Base-by-base conservation (phyloP, 2,329 filamentous ascomycete genomes). In the Curvularia lunata region DNA sequence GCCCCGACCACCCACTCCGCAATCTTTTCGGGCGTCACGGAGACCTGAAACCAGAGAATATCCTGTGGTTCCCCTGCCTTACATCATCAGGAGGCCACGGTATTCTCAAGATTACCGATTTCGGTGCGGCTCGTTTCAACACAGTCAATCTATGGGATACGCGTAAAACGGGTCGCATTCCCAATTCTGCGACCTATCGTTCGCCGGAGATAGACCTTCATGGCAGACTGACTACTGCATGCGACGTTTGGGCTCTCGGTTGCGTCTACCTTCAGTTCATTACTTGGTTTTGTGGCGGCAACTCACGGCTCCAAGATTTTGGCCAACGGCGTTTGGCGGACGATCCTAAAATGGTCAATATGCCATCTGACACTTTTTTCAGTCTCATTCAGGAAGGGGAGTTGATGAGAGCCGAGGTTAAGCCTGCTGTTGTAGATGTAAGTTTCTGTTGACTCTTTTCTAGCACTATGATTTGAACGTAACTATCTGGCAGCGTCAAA, bases 1-100 rank as follows among this genome's bases (percentile, higher is more conserved):
- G 13, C 3, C 19, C 12, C 1, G 23, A n/a, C 18, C 47, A 8
- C 13, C 6, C n/a, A 2, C 13, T 23, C 6, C 41, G 12, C 9
- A 56, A 27, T 27, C 16, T 56, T 4, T 78, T 64, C 49, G 77
- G 76, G 1, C 62, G 72, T 5, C 70, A 75, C 30, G 69, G 73
- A 9, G 66, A 75, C 47, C 68, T 79, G 16, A 78, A 78, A 32
- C 71, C 76, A 0, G 64, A 76, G 9, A 78, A 78, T 23, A 75
- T 79, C 7, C 61, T 79, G 0, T 75, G 68, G 64, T 76, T 70
- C 28, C 49, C 56, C 4, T 5, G 54, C 13, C 3, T 6, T 10
- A 19, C 41, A 4, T 25, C 42, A 12, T 27, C 37, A 5, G 41
- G 37, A 18, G 7, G 34, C 6, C 25, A 46, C 16, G 71, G 66